Evolutionary conservation across 2,329 filamentous ascomycete species (phyloP), one percentile per base, ranked within the genome.

Genomic region (Sporothrix curviconia): DNA sequence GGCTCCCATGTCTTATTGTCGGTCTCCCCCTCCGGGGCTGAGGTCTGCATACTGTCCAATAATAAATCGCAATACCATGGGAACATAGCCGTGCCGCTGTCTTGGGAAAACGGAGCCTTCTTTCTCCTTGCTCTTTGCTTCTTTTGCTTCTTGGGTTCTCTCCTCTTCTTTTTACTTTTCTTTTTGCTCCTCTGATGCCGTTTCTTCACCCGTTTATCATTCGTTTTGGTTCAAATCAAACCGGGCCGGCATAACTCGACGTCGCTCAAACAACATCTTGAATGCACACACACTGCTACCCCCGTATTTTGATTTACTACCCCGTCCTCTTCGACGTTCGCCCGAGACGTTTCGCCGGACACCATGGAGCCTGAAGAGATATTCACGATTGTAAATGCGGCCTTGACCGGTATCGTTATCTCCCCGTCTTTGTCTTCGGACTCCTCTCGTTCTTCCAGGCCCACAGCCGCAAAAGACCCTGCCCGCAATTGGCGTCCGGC

Each of bases 361-460:
- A 50, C 47, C 14, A 37, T 47, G 28, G n/a, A 1, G 32, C 7
- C 8, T 15, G 11, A 22, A 7, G 17, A 24, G 7, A n/a, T 15
- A 11, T 55, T 30, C 44, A 7, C 11, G 12, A 43, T 49, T 14
- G 40, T n/a, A 37, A 43, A 55, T 9, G 32, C 36, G 17, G 55
- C 11, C 22, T 12, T 62, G 8, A 9, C 17, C 3, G 65, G 58
- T 34, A 43, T 67, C 19, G 58, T 60, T 22, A 42, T 63, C 57
- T 34, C 8, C 64, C 65, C 0, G 46, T 66, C 14, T 36, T 60
- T n/a, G 44, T 65, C 17, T 14, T 66, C 28, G 64, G 59, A 59
- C 30, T 59, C 47, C 32, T 66, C 22, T 61, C 57, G 30, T 28
- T 64, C 7, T 62, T 59, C 37, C 49, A 58, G 7, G 64, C 58